These are phyloP conservation scores for Cladophialophora bantiana DNA, from an alignment of 2,329 filamentous ascomycete species.

Conservation along the genomic window DNA sequence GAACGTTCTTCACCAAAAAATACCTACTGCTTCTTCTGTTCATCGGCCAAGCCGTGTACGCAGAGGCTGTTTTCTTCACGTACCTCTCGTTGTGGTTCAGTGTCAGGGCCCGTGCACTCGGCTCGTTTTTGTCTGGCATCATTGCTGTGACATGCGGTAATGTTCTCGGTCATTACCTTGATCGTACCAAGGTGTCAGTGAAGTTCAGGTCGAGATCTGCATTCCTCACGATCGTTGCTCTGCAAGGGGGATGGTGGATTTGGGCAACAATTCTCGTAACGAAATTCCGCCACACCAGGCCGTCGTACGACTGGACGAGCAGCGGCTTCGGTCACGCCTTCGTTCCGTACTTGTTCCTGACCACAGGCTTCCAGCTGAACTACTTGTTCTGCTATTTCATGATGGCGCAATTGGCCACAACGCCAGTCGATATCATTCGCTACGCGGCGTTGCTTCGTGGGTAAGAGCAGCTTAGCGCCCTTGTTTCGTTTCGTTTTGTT, in stretches of 20 bases:
- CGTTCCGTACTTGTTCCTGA: conserved; percentile 71
- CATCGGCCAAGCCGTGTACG: conserved; percentile 74
- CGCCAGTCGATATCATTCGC: conserved; percentile 70
- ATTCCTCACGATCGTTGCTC: conserved; percentile 53
- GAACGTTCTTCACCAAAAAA: conserved; percentile 65
- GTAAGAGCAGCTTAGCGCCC: conserved; percentile 1
- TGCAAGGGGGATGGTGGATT: conserved; percentile 70
- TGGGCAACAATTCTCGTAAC: conserved; percentile 73
- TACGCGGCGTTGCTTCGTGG: conserved; percentile 71
- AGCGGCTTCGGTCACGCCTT: conserved; percentile 71
- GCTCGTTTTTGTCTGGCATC: conserved; percentile 73
- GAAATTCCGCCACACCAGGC: conserved; percentile 62
- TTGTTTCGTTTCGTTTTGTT: too few species aligned
- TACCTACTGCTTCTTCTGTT: conserved; percentile 71
- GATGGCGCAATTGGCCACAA: conserved; percentile 68
- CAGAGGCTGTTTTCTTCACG: conserved; percentile 76
- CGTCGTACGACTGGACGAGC: conserved; percentile 71
- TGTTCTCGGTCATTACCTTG: conserved; percentile 68
- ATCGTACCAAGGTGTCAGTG: conserved; percentile 63
- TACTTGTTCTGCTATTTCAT: conserved; percentile 78
- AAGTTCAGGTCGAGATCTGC: conserved; percentile 61
- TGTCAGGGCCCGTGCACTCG: conserved; percentile 72
- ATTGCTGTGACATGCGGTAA: conserved; percentile 71
- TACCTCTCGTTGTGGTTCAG: conserved; percentile 73
- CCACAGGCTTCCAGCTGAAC: conserved; percentile 73